A percentile compares a stretch with the other conserved stretches of the same genome.
Evolutionary conservation across 495 filamentous ascomycete genomes (phyloP).

Genomic region (Penicillium odoratum): DNA sequence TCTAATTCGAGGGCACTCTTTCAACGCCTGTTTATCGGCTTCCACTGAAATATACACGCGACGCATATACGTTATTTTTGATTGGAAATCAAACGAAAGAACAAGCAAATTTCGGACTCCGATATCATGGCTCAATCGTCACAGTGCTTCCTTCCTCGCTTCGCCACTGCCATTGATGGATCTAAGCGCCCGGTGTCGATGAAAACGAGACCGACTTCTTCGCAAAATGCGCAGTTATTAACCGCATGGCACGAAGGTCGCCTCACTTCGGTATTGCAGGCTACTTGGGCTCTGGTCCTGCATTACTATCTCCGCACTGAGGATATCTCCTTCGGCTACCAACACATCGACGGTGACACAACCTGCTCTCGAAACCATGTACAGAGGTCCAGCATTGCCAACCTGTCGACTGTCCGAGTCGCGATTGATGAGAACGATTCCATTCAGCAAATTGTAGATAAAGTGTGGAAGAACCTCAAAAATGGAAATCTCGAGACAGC

Average conservation of each 20-base stretch:
- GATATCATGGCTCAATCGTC: slow-evolving; percentile 37
- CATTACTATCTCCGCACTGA: slow-evolving; percentile 54
- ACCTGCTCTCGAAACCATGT: slow-evolving; percentile 19
- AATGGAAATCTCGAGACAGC: slow-evolving; percentile 10
- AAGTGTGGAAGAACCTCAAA: slow-evolving; percentile 13
- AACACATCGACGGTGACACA: slow-evolving; percentile 32
- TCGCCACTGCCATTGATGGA: slow-evolving; percentile 31
- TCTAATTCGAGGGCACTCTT: slow-evolving; percentile 11
- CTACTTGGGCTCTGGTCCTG: slow-evolving; percentile 57
- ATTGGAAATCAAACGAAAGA: not conserved
- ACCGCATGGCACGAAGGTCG: slow-evolving; percentile 34
- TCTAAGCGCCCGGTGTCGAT: slow-evolving; percentile 40
- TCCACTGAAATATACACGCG: not conserved
- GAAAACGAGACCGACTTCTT: slow-evolving; percentile 33
- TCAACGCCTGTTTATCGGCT: not conserved
- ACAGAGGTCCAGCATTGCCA: slow-evolving; percentile 19
- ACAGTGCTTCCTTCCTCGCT: slow-evolving; percentile 39
- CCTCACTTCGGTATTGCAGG: slow-evolving; percentile 40
- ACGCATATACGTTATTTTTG: not conserved
- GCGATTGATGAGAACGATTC: slow-evolving; percentile 36
- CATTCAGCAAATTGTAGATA: slow-evolving; percentile 33
- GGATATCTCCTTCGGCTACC: slow-evolving; percentile 58
- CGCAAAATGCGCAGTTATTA: slow-evolving; percentile 36
- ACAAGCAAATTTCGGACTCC: not conserved
- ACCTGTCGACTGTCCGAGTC: slow-evolving; percentile 25